Base-by-base conservation (phyloP, 1,284 basidiomycete species). In the Ceratobasidium sp. region DNA sequence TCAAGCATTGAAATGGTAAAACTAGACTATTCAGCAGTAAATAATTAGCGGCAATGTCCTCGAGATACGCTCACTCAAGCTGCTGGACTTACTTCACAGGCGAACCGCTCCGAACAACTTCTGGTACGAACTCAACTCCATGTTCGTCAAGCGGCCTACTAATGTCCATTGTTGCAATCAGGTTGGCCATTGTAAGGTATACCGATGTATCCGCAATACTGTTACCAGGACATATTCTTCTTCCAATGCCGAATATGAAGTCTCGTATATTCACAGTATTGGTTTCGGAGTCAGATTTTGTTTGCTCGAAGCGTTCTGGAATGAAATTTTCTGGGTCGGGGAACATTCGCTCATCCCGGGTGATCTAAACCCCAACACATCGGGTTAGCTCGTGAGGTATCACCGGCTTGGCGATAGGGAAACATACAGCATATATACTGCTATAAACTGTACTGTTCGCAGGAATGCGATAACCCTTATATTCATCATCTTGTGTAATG, bases 81-180 rank as follows among this genome's bases (percentile, higher is more conserved):
- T 47, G 8, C 10, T 17, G 17, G 17, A 22, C 45, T 47, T 20
- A 47, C 45, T 47, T 47, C 10, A 47, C 20, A 20, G 45, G 27
- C 32, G 27, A 20, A 29, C 58, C 31, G 6, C 15, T 27, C 32
- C 34, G 15, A 13, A 38, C 49, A 53, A 64, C 34, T 2, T 52
- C 47, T 25, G 49, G 60, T 8, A 34, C 45, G 15, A n/a, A 22
- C 17, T 62, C 58, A 25, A 32, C 38, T 35, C 43, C 58, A 32
- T 62, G n/a, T 15, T 47, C 45, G 31, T 67, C 64, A n/a, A 22
- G 52, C n/a, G 15, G 35, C 45, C 20, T 31, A 17, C 43, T 25
- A 22, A 62, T 47, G 20, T 62, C 43, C 43, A 62, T 49, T 8
- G 58, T 49, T 34, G 58, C 58, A 27, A 62, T 45, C 45, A 62